Conservation (phyloP, 768 basidiomycete genomes). For the Lactifluus volemus region DNA sequence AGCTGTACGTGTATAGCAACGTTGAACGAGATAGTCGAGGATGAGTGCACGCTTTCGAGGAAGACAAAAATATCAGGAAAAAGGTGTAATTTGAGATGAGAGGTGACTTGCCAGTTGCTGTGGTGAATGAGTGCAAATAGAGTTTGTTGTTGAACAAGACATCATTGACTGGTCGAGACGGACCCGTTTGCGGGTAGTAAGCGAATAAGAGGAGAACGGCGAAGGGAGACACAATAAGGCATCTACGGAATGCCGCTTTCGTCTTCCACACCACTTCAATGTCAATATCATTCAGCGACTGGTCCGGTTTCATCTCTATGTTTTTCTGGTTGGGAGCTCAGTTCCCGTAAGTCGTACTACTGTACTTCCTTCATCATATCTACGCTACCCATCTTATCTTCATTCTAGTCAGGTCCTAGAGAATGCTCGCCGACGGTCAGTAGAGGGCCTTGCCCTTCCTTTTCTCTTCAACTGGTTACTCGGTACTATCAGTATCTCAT, state of each 20-base stretch:
- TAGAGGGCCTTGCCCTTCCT: conserved; percentile 85
- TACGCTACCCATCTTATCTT: not conserved
- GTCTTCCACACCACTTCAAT: conserved; percentile 17
- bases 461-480: conserved; percentile 92
- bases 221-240: not conserved
- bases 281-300: conserved; percentile 40
- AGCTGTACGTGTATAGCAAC: conserved; percentile 64
- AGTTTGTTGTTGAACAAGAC: not conserved
- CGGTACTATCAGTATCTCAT: conserved; percentile 38
- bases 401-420: conserved; percentile 67
- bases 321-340: conserved; percentile 80
- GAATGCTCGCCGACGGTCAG: conserved; percentile 66
- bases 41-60: conserved; percentile 52
- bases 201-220: not conserved
- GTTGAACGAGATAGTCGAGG: conserved; percentile 69
- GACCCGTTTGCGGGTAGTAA: not conserved
- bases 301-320: conserved; percentile 65
- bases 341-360: conserved; percentile 57
- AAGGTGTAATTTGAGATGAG: not conserved
- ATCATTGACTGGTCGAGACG: not conserved
- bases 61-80: not conserved
- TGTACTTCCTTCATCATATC: not conserved
- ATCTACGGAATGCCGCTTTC: not conserved
- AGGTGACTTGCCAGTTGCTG: conserved; percentile 10
- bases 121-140: not conserved